Base-by-base conservation (phyloP, 2,329 filamentous ascomycete species). In the Fusarium veterinarium region DNA sequence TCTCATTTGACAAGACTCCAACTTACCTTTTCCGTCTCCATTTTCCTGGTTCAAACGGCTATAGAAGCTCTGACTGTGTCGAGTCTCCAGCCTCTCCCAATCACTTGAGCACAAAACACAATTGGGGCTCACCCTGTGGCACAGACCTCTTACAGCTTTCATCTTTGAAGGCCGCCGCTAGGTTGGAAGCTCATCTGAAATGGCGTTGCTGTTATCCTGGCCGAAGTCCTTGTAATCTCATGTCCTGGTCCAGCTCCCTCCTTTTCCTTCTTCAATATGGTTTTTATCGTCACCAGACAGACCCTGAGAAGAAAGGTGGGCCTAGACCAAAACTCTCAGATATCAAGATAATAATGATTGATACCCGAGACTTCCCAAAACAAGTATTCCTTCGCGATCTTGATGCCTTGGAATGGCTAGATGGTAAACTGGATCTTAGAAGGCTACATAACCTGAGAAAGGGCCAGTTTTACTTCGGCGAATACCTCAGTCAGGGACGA, bases 241-340 rank as follows among this genome's bases (percentile, higher is more conserved):
- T 60, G 38, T 60, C 58, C 11, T 60, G 58, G 58, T 60, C 57
- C 2, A 42, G 37, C 23, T 60, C 57, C 5, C 44, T 60, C 1
- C 16, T 58, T 3, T 30, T 30, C 23, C 10, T 53, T 0, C 37
- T 60, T 8, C 37, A 53, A 25, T 12, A 60, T 3, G 57, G 45
- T 1, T 6, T 59, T 2, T 33, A 41, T 9, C 33, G 44, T 5
- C 28, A 59, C 6, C 17, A 8, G 3, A 49, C 3, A 7, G 55
- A 30, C 8, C 1, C 17, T 8, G 28, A 28, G 0, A 33, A 33
- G 31, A 33, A 33, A 33, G 31, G 31, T 33, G 31, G 31, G 5
- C 5, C 23, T 1, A 10, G 17, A 3, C 52, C 52, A 5, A 2
- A 8, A 5, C 9, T 56, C 5, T 37, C 41, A 3, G 2, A 58